Conservation (phyloP, 2,329 filamentous ascomycete species). For the Cladosporium sp. region DNA sequence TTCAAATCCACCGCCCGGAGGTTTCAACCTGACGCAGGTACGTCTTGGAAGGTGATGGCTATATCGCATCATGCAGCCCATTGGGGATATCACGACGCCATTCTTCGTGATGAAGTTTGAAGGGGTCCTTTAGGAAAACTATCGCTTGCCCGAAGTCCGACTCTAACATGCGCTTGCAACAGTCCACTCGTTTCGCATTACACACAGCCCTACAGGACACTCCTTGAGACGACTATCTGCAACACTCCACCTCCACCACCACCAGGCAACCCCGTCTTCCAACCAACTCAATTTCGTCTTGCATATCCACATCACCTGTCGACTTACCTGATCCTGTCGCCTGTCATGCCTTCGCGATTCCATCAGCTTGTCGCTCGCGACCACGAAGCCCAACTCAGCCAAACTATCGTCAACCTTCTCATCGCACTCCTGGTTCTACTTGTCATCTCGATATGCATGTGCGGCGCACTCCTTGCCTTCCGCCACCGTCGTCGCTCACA, state of each 20-base stretch:
- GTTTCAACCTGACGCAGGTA: conserved; percentile 21
- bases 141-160: background rate
- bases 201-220: conserved; percentile 7
- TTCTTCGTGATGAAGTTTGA: background rate
- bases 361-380: conserved; percentile 53
- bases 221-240: conserved; percentile 1
- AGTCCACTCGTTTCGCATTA: conserved; percentile 18
- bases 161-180: conserved; percentile 13
- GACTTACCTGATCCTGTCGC: background rate
- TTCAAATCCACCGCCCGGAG: conserved; percentile 4
- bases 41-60: conserved; percentile 10
- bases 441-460: conserved; percentile 69
- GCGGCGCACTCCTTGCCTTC: conserved; percentile 70
- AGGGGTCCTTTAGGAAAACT: conserved; percentile 2
- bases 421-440: conserved; percentile 78
- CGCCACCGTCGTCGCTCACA: conserved; percentile 62
- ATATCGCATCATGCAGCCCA: background rate
- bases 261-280: background rate
- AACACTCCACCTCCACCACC: background rate
- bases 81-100: conserved; percentile 11
- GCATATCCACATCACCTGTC: background rate
- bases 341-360: conserved; percentile 27
- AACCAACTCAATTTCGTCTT: background rate
- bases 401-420: conserved; percentile 72
- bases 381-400: conserved; percentile 53